Percentiles rank a stretch among this genome's conserved stretches.
Conservation (phyloP, 495 filamentous ascomycete species). For the Hyaloscypha bicolor region DNA sequence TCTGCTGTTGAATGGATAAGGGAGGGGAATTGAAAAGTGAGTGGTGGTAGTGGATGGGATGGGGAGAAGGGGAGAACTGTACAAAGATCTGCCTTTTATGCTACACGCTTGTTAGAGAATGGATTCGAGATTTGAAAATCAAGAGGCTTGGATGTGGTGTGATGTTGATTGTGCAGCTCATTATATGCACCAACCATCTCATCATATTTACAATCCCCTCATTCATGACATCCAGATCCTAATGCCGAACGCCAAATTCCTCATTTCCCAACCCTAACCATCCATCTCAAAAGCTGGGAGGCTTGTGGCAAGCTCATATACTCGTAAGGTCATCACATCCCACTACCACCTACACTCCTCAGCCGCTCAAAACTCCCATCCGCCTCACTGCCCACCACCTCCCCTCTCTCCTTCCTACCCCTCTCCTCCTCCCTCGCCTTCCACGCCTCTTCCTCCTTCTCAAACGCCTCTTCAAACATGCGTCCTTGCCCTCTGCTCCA, state of each 20-base stretch:
- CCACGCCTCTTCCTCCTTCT: constrained; percentile 55
- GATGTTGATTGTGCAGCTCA: background rate
- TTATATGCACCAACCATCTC: background rate
- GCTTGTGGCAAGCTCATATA: too few relatives aligned
- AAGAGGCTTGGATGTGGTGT: background rate
- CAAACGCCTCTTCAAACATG: constrained; percentile 52
- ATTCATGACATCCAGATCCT: background rate
- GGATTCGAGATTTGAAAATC: background rate
- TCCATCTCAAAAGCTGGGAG: too few relatives aligned
- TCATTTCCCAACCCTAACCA: background rate
- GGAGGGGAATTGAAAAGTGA: background rate
- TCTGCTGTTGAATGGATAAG: background rate
- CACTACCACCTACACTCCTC: constrained; percentile 14
- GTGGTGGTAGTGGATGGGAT: background rate
- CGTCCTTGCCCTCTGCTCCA: constrained; percentile 52
- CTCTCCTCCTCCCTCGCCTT: constrained; percentile 14
- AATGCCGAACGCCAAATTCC: background rate
- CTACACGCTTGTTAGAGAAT: background rate
- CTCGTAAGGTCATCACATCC: constrained; percentile 11
- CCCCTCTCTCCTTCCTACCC: constrained; percentile 18
- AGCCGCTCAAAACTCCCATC: constrained; percentile 29
- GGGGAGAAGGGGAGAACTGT: constrained; percentile 1
- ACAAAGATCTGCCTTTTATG: constrained; percentile 14
- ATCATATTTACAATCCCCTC: background rate
- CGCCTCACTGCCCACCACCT: constrained; percentile 42